phyloP scores from a whole-genome alignment of 2,329 filamentous ascomycete species.

The Triangularia setosa region DNA sequence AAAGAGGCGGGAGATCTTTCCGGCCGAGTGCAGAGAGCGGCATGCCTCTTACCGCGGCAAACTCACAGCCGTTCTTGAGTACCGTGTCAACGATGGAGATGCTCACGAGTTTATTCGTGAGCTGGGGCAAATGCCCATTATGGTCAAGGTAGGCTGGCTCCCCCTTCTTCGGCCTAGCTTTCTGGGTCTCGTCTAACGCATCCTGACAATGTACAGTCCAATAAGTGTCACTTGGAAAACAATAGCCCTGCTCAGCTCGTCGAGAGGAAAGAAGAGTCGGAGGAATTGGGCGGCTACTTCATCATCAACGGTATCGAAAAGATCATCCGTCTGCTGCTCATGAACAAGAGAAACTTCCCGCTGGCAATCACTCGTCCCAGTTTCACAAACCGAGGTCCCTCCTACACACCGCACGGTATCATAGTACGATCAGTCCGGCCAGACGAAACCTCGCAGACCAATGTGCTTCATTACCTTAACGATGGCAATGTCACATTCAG shows the following conservation, averaged over 20 bases:
- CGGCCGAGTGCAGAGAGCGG: conserved; percentile 89
- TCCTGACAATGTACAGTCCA: conserved; percentile 57
- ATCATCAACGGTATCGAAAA: conserved; percentile 98
- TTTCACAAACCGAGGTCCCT: conserved; percentile 79
- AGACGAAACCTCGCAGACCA: conserved; percentile 98
- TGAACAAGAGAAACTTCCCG: conserved; percentile 89
- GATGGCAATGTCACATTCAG: conserved; percentile 96
- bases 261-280: conserved; percentile 85
- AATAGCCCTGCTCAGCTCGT: conserved; percentile 81
- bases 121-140: conserved; percentile 84
- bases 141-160: conserved; percentile 69
- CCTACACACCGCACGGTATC: conserved; percentile 87
- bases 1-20: conserved; percentile 78
- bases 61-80: conserved; percentile 79
- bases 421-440: conserved; percentile 88
- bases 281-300: conserved; percentile 95
- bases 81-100: conserved; percentile 80
- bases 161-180: background rate
- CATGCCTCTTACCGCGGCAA: conserved; percentile 88
- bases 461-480: conserved; percentile 90
- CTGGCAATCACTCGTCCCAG: conserved; percentile 90
- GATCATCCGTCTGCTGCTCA: conserved; percentile 85
- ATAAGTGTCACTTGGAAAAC: conserved; percentile 83
- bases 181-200: conserved; percentile 24
- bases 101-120: conserved; percentile 79